These are phyloP conservation scores for Mortierella sp. DNA, from an alignment of 371 early-diverging fungal genomes.

Conservation along the genomic window DNA sequence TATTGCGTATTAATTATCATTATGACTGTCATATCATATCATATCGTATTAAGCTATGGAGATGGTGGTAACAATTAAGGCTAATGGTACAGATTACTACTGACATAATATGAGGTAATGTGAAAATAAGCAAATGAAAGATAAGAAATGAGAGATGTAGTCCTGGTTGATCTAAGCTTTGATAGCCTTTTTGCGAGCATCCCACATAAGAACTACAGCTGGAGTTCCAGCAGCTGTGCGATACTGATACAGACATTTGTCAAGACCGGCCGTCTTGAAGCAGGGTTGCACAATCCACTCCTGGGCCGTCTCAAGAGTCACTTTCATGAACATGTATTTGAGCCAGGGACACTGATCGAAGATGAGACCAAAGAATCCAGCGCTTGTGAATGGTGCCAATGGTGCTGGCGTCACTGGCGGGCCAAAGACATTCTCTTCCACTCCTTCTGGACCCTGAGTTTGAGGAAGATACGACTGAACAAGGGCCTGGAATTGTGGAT, in stretches of 20 bases:
- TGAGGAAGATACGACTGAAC: slow-evolving; percentile 23
- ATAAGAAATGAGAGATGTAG: not conserved
- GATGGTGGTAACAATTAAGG: not conserved
- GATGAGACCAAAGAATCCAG: slow-evolving; percentile 36
- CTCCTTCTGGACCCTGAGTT: not conserved
- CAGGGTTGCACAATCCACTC: slow-evolving; percentile 52
- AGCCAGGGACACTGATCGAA: slow-evolving; percentile 26
- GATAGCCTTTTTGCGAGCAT: slow-evolving; percentile 25
- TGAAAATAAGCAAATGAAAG: not conserved
- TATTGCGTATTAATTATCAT: too few species aligned
- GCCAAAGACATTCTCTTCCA: not conserved
- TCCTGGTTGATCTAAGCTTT: not conserved
- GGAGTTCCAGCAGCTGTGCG: slow-evolving; percentile 43
- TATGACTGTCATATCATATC: not conserved
- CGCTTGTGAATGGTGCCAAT: slow-evolving; percentile 31
- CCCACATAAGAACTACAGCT: slow-evolving; percentile 54
- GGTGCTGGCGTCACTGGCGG: slow-evolving; percentile 1
- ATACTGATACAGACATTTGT: slow-evolving; percentile 50
- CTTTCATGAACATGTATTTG: slow-evolving; percentile 54
- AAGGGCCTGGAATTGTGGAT: slow-evolving; percentile 44
- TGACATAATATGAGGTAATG: not conserved
- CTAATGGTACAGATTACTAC: not conserved
- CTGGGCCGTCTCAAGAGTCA: slow-evolving; percentile 50
- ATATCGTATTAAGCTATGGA: too few species aligned
- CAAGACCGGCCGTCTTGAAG: slow-evolving; percentile 35